Conservation (phyloP, 208 protist species). For the Trichomonas gallinae region DNA sequence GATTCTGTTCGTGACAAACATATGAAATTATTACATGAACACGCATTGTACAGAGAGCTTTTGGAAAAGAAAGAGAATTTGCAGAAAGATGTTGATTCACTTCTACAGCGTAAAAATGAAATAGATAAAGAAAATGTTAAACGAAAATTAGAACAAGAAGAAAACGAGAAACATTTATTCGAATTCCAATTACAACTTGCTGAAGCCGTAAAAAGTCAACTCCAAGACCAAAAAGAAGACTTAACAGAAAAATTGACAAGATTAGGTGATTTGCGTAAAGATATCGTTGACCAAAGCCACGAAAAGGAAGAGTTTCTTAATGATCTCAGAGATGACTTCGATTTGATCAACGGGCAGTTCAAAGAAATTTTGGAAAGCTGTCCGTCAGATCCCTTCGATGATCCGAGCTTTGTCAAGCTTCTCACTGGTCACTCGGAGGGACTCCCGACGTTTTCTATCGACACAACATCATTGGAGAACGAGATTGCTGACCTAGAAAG, state of each 20-base stretch:
- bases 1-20: neutral
- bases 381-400: neutral
- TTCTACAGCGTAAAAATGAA: neutral
- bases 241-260: neutral
- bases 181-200: neutral
- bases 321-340: neutral
- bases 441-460: neutral
- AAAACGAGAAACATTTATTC: neutral
- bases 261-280: neutral
- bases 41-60: neutral
- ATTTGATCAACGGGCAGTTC: neutral
- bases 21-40: neutral
- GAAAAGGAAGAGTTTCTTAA: neutral
- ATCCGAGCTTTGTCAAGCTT: neutral
- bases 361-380: neutral
- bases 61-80: neutral
- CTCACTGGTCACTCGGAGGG: neutral
- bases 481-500: neutral
- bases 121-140: neutral
- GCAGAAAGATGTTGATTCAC: neutral
- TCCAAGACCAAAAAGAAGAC: neutral
- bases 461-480: neutral
- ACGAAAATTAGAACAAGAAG: neutral
- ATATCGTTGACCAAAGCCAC: neutral
- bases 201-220: neutral